These are phyloP conservation scores for Chalciporus chontae DNA, from an alignment of 768 basidiomycete species.

Conservation along the genomic window DNA sequence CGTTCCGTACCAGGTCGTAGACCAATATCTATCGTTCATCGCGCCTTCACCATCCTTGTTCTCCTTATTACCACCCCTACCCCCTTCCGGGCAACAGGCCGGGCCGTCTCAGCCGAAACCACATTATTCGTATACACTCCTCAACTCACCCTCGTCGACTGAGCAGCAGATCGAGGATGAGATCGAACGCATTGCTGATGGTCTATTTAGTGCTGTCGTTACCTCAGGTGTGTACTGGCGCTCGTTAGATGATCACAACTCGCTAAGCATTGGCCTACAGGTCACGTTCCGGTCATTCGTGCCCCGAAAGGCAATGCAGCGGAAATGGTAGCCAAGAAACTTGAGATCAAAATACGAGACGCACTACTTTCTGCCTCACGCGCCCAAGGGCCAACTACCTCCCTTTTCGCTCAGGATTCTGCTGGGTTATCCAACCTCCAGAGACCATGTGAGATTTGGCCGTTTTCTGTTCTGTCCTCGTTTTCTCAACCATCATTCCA, in stretches of 20 bases:
- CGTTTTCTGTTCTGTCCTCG: not conserved
- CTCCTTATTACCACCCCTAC: conserved; percentile 70
- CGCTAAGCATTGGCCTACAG: conserved; percentile 36
- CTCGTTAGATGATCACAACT: not conserved
- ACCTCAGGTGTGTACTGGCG: conserved; percentile 64
- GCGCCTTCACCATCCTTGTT: conserved; percentile 90
- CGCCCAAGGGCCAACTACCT: conserved; percentile 48
- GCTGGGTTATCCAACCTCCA: conserved; percentile 84
- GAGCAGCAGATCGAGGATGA: conserved; percentile 92
- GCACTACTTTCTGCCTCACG: conserved; percentile 69
- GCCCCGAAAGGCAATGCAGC: conserved; percentile 95
- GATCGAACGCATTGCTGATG: conserved; percentile 86
- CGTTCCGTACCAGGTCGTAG: conserved; percentile 61
- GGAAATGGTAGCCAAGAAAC: conserved; percentile 97
- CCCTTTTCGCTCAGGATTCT: conserved; percentile 76
- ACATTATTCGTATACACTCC: conserved; percentile 71
- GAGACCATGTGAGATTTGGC: conserved; percentile 64
- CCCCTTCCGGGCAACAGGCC: conserved; percentile 34
- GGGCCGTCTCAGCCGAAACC: conserved; percentile 36
- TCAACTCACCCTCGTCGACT: conserved; percentile 87
- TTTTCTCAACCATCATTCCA: conserved; percentile 30
- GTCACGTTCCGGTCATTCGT: conserved; percentile 91
- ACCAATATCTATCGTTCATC: conserved; percentile 97
- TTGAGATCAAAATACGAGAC: conserved; percentile 90
- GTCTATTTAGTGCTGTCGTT: conserved; percentile 87